Base-by-base conservation (phyloP, 2,329 filamentous ascomycete genomes). In the Pseudogymnoascus sp. region DNA sequence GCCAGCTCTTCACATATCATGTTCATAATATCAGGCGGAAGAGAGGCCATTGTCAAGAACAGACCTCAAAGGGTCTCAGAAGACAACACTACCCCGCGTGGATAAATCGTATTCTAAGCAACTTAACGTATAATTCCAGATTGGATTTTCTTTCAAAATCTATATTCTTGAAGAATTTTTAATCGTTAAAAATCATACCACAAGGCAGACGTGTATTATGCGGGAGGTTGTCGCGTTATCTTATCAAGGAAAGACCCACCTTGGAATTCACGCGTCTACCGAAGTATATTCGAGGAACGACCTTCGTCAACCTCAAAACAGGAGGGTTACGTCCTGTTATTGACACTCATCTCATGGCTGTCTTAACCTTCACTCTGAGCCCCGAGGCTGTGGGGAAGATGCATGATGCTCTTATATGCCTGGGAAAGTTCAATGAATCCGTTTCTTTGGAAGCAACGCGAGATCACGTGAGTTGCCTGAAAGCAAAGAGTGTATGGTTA, bases 381-480 rank as follows among this genome's bases (percentile, higher is more conserved):
- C 88, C 90, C 63, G 88, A 92, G 68, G 87, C 87, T 34, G 85
- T 91, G 46, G 80, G 81, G 5, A 84, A 84, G 59, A 79, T 93
- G 49, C 88, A 91, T 69, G 90, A 93, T 74, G 82, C 86, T 23
- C 82, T 93, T 63, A 79, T 85, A 21, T 93, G 90, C 73, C 80
- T 93, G 25, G 84, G 84, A 71, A 91, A 91, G 74, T 93, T 93
- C 77, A 89, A 87, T 73, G 90, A 93, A 69, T 84, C 88, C 53
- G 89, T 93, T 18, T 89, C 85, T 25, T 80, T 93, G 42, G 90
- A 93, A 74, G 88, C 88, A 36, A 82, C 83, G 68, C 84, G 81
- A 66, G 87, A 91, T 69, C 84, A 83, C 73, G 88, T 89, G 75
- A 62, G 73, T 67, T 6, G 21, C 36, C 25, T 64, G 66, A 36